These are phyloP conservation scores for Heteromeles arbutifolia DNA, from an alignment of 306 rosid genomes.

Conservation along the genomic window DNA sequence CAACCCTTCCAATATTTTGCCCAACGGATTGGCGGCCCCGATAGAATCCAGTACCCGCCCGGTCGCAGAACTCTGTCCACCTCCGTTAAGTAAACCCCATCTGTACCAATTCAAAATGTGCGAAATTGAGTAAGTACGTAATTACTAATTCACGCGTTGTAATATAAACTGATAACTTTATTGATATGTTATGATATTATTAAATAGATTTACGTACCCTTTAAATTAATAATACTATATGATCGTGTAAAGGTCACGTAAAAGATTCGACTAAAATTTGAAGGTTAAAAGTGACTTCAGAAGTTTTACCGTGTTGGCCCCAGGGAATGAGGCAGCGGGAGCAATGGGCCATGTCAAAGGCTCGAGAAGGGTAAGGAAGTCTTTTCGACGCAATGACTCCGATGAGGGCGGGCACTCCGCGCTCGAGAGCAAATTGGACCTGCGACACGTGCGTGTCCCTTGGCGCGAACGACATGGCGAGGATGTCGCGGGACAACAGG, in stretches of 20 bases:
- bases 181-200: too few species aligned
- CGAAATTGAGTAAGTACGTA: not conserved
- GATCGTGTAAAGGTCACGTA: too few species aligned
- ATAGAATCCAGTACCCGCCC: slow-evolving; percentile 76
- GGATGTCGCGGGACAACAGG: slow-evolving; percentile 46
- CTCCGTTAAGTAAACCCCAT: slow-evolving; percentile 58
- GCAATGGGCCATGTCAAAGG: slow-evolving; percentile 84
- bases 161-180: too few species aligned
- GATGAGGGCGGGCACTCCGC: slow-evolving; percentile 73
- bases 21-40: slow-evolving; percentile 77
- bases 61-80: slow-evolving; percentile 67
- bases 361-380: slow-evolving; percentile 67
- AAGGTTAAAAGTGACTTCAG: not conserved
- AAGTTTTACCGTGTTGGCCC: slow-evolving; percentile 31
- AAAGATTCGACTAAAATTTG: too few species aligned
- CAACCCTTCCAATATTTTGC: slow-evolving; percentile 60
- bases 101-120: slow-evolving; percentile 7
- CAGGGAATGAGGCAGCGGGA: slow-evolving; percentile 85
- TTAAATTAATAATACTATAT: too few species aligned
- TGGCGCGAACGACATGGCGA: slow-evolving; percentile 64
- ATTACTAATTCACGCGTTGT: too few species aligned
- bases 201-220: too few species aligned
- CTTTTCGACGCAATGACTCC: slow-evolving; percentile 67
- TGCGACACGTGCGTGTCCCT: slow-evolving; percentile 77
- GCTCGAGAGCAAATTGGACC: slow-evolving; percentile 73